Evolutionary conservation across 805 yeast genomes (phyloP).

Genomic region (Hanseniaspora singularis): DNA sequence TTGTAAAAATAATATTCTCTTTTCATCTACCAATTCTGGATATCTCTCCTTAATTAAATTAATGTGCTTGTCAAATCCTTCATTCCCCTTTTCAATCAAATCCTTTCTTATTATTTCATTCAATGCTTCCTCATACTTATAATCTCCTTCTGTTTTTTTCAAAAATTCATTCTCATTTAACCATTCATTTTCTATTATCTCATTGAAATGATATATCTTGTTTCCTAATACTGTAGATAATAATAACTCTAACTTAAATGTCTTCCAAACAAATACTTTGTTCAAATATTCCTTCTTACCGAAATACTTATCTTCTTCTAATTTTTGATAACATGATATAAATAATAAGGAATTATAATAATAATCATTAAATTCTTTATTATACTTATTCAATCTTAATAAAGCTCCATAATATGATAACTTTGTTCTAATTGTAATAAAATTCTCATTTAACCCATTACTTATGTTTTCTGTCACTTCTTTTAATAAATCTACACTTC

Average conservation of each 20-base stretch:
- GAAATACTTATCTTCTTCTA: constrained; percentile 14
- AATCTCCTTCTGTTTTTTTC: constrained; percentile 38
- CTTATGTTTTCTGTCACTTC: constrained; percentile 48
- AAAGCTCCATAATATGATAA: constrained; percentile 75
- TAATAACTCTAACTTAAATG: constrained; percentile 61
- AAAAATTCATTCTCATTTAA: constrained; percentile 33
- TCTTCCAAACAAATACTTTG: constrained; percentile 32
- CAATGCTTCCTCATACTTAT: constrained; percentile 49
- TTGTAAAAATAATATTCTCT: constrained; percentile 45
- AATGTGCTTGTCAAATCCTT: constrained; percentile 32
- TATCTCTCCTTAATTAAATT: constrained; percentile 50
- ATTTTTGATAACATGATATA: constrained; percentile 41
- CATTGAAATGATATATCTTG: constrained; percentile 89
- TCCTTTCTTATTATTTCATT: constrained; percentile 60
- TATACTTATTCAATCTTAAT: constrained; percentile 61
- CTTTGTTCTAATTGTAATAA: constrained; percentile 52
- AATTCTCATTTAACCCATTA: constrained; percentile 30
- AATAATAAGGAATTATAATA: constrained; percentile 73
- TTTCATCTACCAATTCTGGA: background rate
- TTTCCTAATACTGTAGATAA: constrained; percentile 85
- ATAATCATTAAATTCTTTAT: constrained; percentile 67
- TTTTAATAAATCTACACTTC: constrained; percentile 60
- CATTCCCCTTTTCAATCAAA: constrained; percentile 54
- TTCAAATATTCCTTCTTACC: constrained; percentile 25
- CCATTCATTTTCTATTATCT: constrained; percentile 71